phyloP scores from a whole-genome alignment of 2,329 filamentous ascomycete genomes.

The Fusarium sp. region DNA sequence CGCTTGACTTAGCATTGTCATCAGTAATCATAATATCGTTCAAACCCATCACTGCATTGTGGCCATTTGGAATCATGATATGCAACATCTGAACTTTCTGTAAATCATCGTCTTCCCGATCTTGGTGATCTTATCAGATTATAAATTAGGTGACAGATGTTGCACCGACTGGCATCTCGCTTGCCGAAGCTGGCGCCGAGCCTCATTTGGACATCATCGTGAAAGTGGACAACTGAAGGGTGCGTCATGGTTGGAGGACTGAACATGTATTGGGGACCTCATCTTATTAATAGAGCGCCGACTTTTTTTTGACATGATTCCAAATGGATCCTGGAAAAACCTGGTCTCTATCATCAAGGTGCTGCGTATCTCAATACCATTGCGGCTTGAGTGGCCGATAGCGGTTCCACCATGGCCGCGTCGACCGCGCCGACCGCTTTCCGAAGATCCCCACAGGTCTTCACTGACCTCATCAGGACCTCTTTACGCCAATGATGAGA shows the following conservation, averaged over 20 bases:
- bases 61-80: conserved; percentile 2
- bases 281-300: not conserved
- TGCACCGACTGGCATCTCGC: conserved; percentile 13
- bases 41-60: not conserved
- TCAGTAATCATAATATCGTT: not conserved
- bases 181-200: conserved; percentile 34
- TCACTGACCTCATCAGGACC: conserved; percentile 40
- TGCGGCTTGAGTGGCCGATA: conserved; percentile 17
- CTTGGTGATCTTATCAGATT: conserved; percentile 38
- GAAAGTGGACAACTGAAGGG: not conserved
- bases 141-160: conserved; percentile 34
- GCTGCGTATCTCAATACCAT: conserved; percentile 13
- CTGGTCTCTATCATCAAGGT: conserved; percentile 36
- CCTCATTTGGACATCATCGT: conserved; percentile 2
- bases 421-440: conserved; percentile 29
- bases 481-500: conserved; percentile 27
- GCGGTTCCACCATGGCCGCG: conserved; percentile 34
- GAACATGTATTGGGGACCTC: not conserved
- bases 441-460: conserved; percentile 32
- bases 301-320: conserved; percentile 14
- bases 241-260: not conserved
- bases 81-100: not conserved
- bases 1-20: not conserved
- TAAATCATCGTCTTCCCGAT: not conserved
- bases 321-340: conserved; percentile 19